Percentiles rank a stretch among this genome's conserved stretches.
Evolutionary conservation across 768 basidiomycete species (phyloP).

Genomic region (Tricholomella constricta): DNA sequence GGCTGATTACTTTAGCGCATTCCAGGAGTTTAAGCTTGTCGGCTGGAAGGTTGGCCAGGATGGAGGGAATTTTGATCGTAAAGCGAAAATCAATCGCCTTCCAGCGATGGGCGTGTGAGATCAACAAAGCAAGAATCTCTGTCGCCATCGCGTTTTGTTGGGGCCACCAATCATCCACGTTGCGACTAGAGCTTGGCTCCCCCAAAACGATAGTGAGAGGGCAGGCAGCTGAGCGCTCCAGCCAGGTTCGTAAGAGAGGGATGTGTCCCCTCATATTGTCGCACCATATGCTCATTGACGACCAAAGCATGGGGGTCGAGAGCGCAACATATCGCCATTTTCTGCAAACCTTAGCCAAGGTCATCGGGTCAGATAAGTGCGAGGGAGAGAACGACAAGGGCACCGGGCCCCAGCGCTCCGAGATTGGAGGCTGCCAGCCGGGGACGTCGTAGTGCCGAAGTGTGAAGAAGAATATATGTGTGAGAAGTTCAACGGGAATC

Average conservation of each 20-base stretch:
- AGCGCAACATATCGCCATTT: slow-evolving; percentile 9
- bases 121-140: slow-evolving; percentile 9
- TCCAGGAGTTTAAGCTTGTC: background rate
- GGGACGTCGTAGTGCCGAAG: slow-evolving; percentile 1
- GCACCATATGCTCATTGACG: slow-evolving; percentile 7
- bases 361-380: slow-evolving; percentile 7
- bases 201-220: slow-evolving; percentile 6
- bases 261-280: background rate
- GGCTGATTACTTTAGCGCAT: slow-evolving; percentile 4
- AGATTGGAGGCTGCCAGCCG: too few species aligned
- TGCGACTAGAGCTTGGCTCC: background rate
- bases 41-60: background rate
- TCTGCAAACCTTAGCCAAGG: slow-evolving; percentile 8
- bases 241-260: slow-evolving; percentile 7
- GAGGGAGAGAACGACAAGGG: background rate
- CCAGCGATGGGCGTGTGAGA: slow-evolving; percentile 8
- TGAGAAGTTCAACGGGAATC: slow-evolving; percentile 5
- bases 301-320: slow-evolving; percentile 9
- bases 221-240: background rate
- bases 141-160: background rate
- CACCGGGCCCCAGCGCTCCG: background rate
- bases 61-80: background rate
- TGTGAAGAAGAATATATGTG: slow-evolving; percentile 4
- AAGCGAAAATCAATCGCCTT: slow-evolving; percentile 11
- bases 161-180: background rate